phyloP scores from a whole-genome alignment of 371 early-diverging fungal genomes.

The Entomophthora muscae region DNA sequence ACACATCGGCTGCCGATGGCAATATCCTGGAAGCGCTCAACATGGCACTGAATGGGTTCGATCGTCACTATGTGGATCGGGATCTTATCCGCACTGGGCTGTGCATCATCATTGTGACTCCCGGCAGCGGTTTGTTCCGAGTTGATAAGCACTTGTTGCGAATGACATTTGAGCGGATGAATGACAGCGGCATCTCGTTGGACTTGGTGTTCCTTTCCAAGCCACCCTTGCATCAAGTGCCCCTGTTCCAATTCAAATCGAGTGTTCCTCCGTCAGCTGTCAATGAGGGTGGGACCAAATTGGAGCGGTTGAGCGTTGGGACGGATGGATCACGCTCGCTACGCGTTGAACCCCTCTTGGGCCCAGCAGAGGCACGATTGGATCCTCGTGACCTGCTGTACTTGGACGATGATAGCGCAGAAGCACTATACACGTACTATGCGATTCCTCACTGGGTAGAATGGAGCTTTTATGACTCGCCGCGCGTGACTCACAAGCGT shows the following conservation, averaged over 20 bases:
- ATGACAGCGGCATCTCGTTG: constrained; percentile 79
- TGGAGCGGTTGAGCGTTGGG: constrained; percentile 12
- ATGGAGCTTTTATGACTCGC: constrained; percentile 62
- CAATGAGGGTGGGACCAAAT: constrained; percentile 7
- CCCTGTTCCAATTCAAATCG: constrained; percentile 63
- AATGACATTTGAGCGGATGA: constrained; percentile 86
- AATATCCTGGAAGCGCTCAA: constrained; percentile 91
- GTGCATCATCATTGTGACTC: constrained; percentile 79
- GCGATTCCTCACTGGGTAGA: constrained; percentile 87
- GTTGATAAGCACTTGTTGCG: constrained; percentile 67
- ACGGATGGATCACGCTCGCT: constrained; percentile 15
- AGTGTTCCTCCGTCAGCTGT: constrained; percentile 10
- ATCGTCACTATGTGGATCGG: constrained; percentile 82
- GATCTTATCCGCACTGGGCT: constrained; percentile 83
- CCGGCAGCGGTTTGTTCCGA: constrained; percentile 72
- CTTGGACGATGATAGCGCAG: constrained; percentile 24
- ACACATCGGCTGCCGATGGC: constrained; percentile 67
- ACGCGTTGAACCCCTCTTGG: neutral
- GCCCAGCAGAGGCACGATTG: constrained; percentile 12
- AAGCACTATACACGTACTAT: constrained; percentile 29
- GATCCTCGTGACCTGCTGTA: constrained; percentile 12
- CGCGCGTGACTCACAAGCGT: constrained; percentile 26
- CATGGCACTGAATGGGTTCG: constrained; percentile 83
- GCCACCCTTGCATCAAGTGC: constrained; percentile 75
- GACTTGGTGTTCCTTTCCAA: constrained; percentile 83